Evolutionary conservation across 306 rosid species (phyloP).

Genomic region (Ormosia semicastrata): DNA sequence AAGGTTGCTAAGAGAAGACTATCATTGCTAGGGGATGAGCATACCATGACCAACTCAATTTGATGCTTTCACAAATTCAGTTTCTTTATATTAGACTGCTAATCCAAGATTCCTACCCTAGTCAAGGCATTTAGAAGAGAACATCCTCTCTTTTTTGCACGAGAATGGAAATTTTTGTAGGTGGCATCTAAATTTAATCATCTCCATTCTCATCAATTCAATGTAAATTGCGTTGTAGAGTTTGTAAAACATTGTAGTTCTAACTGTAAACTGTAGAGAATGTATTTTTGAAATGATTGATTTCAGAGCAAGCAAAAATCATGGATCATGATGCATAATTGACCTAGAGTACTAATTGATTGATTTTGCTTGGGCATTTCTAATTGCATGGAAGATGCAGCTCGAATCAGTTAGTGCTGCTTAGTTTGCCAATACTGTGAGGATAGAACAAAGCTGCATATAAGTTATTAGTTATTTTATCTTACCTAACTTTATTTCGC

Average conservation of each 20-base stretch:
- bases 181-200: slow-evolving; percentile 19
- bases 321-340: slow-evolving; percentile 7
- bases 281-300: slow-evolving; percentile 20
- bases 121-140: slow-evolving; percentile 29
- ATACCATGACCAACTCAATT: slow-evolving; percentile 40
- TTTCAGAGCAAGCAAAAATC: slow-evolving; percentile 28
- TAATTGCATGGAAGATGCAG: background rate
- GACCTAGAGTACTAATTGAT: background rate
- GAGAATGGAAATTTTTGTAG: slow-evolving; percentile 23
- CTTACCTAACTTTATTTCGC: background rate
- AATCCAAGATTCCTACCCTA: slow-evolving; percentile 6
- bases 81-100: slow-evolving; percentile 7
- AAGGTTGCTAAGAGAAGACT: slow-evolving; percentile 84
- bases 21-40: slow-evolving; percentile 51
- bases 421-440: background rate
- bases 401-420: background rate
- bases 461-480: background rate
- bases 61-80: slow-evolving; percentile 29
- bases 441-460: background rate
- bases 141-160: background rate
- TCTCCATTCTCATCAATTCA: slow-evolving; percentile 20
- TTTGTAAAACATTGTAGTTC: slow-evolving; percentile 34
- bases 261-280: slow-evolving; percentile 37
- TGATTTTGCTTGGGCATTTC: background rate
- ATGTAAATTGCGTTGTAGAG: slow-evolving; percentile 24